Conservation (phyloP, 495 filamentous ascomycete species). For the Diplogelasinospora grovesii region DNA sequence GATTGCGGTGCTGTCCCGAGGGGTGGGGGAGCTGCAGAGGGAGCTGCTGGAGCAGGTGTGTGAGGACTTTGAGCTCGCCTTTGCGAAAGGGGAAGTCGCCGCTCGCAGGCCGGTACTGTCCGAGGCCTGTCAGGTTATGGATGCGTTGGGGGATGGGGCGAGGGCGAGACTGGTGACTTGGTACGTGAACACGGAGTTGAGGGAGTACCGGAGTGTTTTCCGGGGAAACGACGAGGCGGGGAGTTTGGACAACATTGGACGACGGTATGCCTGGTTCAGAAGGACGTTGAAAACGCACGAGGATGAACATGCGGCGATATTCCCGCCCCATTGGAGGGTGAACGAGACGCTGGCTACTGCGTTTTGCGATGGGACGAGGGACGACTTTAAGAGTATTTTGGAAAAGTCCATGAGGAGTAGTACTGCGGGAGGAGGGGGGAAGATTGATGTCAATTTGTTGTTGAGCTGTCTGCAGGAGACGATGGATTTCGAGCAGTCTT, state of each 20-base stretch:
- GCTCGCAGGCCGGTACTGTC: conserved; percentile 62
- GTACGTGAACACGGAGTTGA: conserved; percentile 96
- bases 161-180: conserved; percentile 77
- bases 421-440: conserved; percentile 67
- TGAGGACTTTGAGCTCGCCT: conserved; percentile 94
- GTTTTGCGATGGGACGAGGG: conserved; percentile 90
- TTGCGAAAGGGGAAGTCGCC: conserved; percentile 80
- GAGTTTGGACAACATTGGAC: conserved; percentile 91
- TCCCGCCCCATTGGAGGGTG: conserved; percentile 82
- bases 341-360: conserved; percentile 85
- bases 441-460: conserved; percentile 84
- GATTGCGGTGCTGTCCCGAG: conserved; percentile 87
- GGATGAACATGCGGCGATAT: conserved; percentile 83
- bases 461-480: conserved; percentile 94
- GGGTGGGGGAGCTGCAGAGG: conserved; percentile 89
- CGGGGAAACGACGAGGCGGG: conserved; percentile 94
- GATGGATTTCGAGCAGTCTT: conserved; percentile 88
- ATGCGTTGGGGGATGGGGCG: conserved; percentile 88
- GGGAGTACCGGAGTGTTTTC: conserved; percentile 94
- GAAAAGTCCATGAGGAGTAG: conserved; percentile 79
- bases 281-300: conserved; percentile 95
- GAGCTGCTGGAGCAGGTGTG: conserved; percentile 95
- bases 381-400: conserved; percentile 91
- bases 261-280: conserved; percentile 93
- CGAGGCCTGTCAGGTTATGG: conserved; percentile 90